These are phyloP conservation scores for Casaregolazyma lundiana DNA, from an alignment of 1,139 yeast species.

Conservation along the genomic window DNA sequence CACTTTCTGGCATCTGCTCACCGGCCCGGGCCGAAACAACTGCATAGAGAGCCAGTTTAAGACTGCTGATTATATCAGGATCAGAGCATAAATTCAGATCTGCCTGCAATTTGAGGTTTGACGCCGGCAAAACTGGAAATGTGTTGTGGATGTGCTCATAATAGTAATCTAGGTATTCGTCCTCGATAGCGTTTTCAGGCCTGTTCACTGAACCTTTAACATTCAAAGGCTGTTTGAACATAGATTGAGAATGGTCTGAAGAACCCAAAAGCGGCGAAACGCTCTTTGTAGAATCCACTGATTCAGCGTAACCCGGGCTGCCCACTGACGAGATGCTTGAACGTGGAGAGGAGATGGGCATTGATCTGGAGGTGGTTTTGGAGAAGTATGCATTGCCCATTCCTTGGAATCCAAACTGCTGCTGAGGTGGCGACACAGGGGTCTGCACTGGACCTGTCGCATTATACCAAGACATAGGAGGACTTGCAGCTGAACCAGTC, in stretches of 20 bases:
- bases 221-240: background rate
- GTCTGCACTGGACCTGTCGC: background rate
- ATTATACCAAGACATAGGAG: slow-evolving; percentile 13
- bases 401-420: background rate
- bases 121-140: slow-evolving; percentile 38
- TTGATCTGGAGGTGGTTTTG: slow-evolving; percentile 10
- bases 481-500: slow-evolving; percentile 14
- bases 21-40: slow-evolving; percentile 12
- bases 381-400: slow-evolving; percentile 9
- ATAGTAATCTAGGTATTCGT: slow-evolving; percentile 34
- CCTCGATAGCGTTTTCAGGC: slow-evolving; percentile 20
- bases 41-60: slow-evolving; percentile 22
- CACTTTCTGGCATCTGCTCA: background rate
- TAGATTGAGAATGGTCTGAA: background rate
- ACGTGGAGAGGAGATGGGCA: background rate
- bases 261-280: background rate
- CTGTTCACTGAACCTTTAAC: background rate
- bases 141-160: slow-evolving; percentile 38
- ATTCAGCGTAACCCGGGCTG: slow-evolving; percentile 1
- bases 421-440: slow-evolving; percentile 3
- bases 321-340: background rate
- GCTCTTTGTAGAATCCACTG: slow-evolving; percentile 1
- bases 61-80: slow-evolving; percentile 21
- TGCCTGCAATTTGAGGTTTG: slow-evolving; percentile 30
- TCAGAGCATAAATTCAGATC: slow-evolving; percentile 27